Base-by-base conservation (phyloP, 345 rosid genomes). In the Gossypium australe region DNA sequence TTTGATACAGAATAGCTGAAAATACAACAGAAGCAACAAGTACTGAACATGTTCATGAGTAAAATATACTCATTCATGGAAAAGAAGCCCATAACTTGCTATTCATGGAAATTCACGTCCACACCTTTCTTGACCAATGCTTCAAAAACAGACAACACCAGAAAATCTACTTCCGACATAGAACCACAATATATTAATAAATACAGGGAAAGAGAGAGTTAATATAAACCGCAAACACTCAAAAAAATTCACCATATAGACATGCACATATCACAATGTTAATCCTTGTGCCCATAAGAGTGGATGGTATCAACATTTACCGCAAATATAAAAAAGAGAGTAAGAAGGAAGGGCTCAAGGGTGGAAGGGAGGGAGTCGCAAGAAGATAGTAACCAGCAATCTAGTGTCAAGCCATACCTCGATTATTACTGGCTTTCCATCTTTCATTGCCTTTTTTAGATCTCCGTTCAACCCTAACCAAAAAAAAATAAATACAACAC, bases 361-460 rank as follows among this genome's bases (percentile, higher is more conserved):
- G 51, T 44, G 67, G 48, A 44, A 12, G 25, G 70, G 17, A 34
- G 48, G 45, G 51, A 49, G 2, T 12, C 29, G 70, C 16, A 22
- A 38, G 20, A 61, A 59, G 47, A 44, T 29, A 27, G 67, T 17
- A 56, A 17, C 47, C 70, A 25, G 22, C 43, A 53, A 61, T 38
- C 41, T 68, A 43, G n/a, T 55, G 17, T 47, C 72, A 75, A 45
- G 51, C 24, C 14, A 65, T 84, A 92, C 99, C 97, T 96, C 99
- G 48, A 96, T 93, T 71, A 96, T 96, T 70, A 96, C 88, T 0
- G 99, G 97, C 80, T 96, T 96, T 78, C 99, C 99, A 86, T 96
- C 99, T 90, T 96, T 96, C 97, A 93, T 89, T 81, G 99, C 99
- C 83, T 96, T 96, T 89, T 92, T 96, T 83, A 96, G 77, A 84